Percentiles rank a stretch among this genome's conserved stretches.
Evolutionary conservation across 192 early-diverging fungal genomes (phyloP).

Genomic region (Dissophora globulifera): DNA sequence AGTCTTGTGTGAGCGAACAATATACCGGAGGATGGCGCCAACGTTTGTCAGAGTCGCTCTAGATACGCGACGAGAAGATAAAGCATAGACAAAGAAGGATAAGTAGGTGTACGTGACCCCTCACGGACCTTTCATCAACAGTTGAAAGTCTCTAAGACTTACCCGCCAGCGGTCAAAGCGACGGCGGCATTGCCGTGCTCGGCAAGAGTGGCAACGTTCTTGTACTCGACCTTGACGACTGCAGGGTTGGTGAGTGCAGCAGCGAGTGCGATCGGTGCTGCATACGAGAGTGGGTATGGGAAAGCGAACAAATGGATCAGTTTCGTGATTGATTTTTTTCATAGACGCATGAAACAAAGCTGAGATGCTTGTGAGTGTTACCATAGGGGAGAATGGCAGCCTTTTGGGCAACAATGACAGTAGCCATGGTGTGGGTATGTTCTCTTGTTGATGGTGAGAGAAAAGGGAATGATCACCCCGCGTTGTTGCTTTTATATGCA

Average conservation of each 20-base stretch:
- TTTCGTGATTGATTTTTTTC: too few relatives aligned
- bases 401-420: conserved; percentile 69
- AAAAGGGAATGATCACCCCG: not conserved
- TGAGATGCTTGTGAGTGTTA: conserved; percentile 10
- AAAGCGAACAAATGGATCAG: not conserved
- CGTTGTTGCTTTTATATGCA: not conserved
- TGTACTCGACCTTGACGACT: conserved; percentile 59
- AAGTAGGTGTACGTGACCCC: too few relatives aligned
- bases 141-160: too few relatives aligned
- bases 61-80: too few relatives aligned
- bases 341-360: too few relatives aligned
- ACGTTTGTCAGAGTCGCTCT: conserved; percentile 38
- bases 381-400: conserved; percentile 63
- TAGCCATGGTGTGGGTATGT: conserved; percentile 52
- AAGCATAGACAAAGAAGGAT: too few relatives aligned
- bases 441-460: conserved; percentile 6
- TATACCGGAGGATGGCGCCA: conserved; percentile 41
- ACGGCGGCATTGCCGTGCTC: conserved; percentile 44
- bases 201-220: conserved; percentile 54
- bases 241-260: conserved; percentile 61
- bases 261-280: conserved; percentile 63
- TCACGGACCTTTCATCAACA: too few relatives aligned
- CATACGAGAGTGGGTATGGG: not conserved
- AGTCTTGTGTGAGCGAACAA: conserved; percentile 48
- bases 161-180: conserved; percentile 40